Conservation (phyloP, 441 rosid species). For the Gossypium aridum region DNA sequence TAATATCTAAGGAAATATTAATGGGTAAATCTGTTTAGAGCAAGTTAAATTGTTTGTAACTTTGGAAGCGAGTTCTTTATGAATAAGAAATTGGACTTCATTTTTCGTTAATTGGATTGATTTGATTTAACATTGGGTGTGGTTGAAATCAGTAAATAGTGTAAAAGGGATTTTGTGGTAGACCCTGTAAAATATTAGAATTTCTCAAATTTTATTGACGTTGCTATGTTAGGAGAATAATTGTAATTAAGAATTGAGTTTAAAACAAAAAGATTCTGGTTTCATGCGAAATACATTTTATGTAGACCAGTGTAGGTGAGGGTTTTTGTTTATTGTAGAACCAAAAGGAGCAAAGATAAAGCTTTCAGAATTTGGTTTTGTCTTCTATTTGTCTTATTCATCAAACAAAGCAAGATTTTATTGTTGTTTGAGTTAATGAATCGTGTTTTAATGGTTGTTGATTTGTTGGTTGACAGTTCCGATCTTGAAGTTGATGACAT, state of each 20-base stretch:
- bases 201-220: background rate
- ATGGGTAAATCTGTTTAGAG: background rate
- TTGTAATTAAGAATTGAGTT: background rate
- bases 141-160: background rate
- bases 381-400: background rate
- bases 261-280: background rate
- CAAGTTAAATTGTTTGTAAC: background rate
- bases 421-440: conserved; percentile 12
- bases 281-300: background rate
- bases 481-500: conserved; percentile 51
- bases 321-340: background rate
- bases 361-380: background rate
- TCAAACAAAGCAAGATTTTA: background rate
- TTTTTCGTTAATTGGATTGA: background rate
- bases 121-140: background rate
- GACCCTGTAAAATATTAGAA: background rate
- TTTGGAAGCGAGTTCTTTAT: background rate
- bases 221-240: background rate
- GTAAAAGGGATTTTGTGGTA: background rate
- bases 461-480: conserved; percentile 38
- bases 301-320: background rate
- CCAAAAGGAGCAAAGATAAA: background rate
- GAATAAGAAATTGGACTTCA: background rate
- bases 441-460: conserved; percentile 1
- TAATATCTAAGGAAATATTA: background rate